phyloP scores from a whole-genome alignment of 192 early-diverging fungal genomes.

The Gigaspora rosea region DNA sequence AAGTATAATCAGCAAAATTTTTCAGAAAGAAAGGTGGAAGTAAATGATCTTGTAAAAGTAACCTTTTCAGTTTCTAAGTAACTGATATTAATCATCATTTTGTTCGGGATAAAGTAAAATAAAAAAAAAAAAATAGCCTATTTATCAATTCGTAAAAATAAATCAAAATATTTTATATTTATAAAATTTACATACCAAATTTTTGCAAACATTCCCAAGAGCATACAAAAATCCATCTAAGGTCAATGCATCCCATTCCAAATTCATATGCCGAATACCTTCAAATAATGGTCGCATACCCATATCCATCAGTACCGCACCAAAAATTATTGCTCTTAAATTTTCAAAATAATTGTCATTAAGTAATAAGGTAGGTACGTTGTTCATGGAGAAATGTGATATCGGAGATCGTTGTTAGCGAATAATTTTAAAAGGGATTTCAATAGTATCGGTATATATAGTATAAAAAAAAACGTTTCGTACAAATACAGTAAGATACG shows the following conservation, averaged over 20 bases:
- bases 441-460: no score
- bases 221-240: slow-evolving; percentile 3
- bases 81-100: no score
- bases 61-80: no score
- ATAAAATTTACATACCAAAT: not conserved
- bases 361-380: not conserved
- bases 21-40: no score
- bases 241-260: slow-evolving; percentile 17
- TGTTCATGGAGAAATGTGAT: slow-evolving; percentile 7
- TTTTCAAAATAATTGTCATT: slow-evolving; percentile 10
- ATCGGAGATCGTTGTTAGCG: not conserved
- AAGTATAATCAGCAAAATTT: no score
- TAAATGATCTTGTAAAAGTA: no score
- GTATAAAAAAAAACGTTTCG: not conserved
- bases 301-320: not conserved
- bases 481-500: no score
- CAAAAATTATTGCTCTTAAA: not conserved
- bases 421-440: slow-evolving; percentile 15
- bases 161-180: no score
- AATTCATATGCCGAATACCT: not conserved
- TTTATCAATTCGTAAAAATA: no score
- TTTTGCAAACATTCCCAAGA: not conserved
- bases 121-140: no score
- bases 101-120: no score
- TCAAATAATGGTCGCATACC: not conserved